Evolutionary conservation across 2,329 filamentous ascomycete species (phyloP).

Genomic region (Sporothrix brunneoviolacea): DNA sequence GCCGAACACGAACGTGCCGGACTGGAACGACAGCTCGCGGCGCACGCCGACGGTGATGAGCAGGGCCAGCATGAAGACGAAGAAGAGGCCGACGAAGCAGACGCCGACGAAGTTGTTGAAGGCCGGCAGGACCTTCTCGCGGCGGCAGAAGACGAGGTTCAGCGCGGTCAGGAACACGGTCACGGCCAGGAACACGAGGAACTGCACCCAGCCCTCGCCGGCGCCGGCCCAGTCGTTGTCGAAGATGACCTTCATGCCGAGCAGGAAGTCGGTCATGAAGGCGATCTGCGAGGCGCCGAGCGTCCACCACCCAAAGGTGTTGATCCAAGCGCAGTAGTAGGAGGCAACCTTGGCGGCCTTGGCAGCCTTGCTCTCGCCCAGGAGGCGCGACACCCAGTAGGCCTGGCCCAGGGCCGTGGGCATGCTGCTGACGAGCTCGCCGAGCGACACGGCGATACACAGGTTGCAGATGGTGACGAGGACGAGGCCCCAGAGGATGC

Average conservation of each 20-base stretch:
- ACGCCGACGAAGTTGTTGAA: conserved; percentile 55
- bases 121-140: conserved; percentile 39
- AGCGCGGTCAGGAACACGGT: conserved; percentile 22
- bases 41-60: conserved; percentile 16
- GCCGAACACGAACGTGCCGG: conserved; percentile 25
- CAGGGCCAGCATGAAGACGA: conserved; percentile 27
- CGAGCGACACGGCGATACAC: conserved; percentile 58
- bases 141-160: conserved; percentile 36
- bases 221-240: conserved; percentile 16
- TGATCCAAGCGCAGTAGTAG: conserved; percentile 18
- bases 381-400: conserved; percentile 41
- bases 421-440: conserved; percentile 52
- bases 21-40: conserved; percentile 20
- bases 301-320: conserved; percentile 19
- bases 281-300: conserved; percentile 17
- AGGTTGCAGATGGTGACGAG: conserved; percentile 62
- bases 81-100: conserved; percentile 26
- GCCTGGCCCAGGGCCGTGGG: conserved; percentile 55
- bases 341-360: conserved; percentile 7
- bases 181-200: conserved; percentile 46
- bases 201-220: conserved; percentile 22
- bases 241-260: conserved; percentile 18
- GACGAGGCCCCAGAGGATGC: conserved; percentile 69
- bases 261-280: conserved; percentile 16
- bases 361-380: conserved; percentile 31